Percentiles rank a stretch among this genome's conserved stretches.
Evolutionary conservation across 2,329 filamentous ascomycete genomes (phyloP).

Genomic region (Phialemonium atrogriseum): DNA sequence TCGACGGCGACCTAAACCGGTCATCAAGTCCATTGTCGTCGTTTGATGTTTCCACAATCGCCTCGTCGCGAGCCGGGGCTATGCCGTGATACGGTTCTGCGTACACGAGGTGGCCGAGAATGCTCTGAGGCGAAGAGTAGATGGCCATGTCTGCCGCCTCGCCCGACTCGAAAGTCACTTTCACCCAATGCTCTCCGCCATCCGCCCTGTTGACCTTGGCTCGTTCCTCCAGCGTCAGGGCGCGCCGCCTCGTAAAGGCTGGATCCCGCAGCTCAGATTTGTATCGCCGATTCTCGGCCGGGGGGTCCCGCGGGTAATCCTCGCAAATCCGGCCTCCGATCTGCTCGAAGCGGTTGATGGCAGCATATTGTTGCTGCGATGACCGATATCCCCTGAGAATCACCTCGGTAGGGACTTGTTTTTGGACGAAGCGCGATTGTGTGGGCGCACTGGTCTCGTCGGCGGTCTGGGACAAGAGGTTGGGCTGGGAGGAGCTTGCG

Average conservation of each 20-base stretch:
- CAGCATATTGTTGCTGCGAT: conserved; percentile 66
- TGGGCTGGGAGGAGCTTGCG: conserved; percentile 18
- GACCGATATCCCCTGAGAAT: conserved; percentile 74
- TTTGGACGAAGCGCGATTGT: conserved; percentile 20
- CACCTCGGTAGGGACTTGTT: conserved; percentile 59
- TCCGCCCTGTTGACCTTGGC: conserved; percentile 72
- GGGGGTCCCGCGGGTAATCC: conserved; percentile 84
- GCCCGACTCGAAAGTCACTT: conserved; percentile 69
- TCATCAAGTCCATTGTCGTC: conserved; percentile 24
- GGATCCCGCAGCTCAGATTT: conserved; percentile 67
- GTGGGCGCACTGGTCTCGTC: no score
- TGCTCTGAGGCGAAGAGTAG: conserved; percentile 61
- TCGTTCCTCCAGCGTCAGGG: conserved; percentile 64
- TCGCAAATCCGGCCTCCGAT: conserved; percentile 84
- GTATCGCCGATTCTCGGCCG: conserved; percentile 60
- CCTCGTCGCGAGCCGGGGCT: conserved; percentile 54
- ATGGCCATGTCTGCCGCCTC: conserved; percentile 63
- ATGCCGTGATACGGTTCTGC: conserved; percentile 62
- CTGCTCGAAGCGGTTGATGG: conserved; percentile 80
- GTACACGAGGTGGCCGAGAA: conserved; percentile 62
- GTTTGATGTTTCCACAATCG: conserved; percentile 42
- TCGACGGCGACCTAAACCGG: conserved; percentile 15
- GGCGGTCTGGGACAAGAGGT: no score
- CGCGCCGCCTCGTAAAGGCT: conserved; percentile 55
- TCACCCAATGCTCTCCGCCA: conserved; percentile 87